Base-by-base conservation (phyloP, 495 filamentous ascomycete species). In the Penicillium pancosmium region DNA sequence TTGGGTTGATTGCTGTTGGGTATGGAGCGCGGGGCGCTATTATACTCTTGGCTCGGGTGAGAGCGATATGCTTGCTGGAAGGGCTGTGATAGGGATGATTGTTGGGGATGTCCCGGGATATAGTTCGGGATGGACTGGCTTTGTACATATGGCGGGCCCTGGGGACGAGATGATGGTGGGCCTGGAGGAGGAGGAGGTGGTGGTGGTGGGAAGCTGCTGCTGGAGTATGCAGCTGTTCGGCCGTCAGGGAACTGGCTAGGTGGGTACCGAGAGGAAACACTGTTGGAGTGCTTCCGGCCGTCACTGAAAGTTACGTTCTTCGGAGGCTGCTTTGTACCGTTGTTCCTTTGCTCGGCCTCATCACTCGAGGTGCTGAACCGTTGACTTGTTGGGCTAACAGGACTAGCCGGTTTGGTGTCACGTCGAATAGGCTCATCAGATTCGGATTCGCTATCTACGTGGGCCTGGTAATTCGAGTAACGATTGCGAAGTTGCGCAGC, bases 381-480 rank as follows among this genome's bases (percentile, higher is more conserved):
- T 1, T 46, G 21, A n/a, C 53, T 50, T 6, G 25, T 49, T 35
- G 57, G 16, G 21, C 50, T 43, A 52, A 35, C n/a, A 3, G 50
- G 7, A 10, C 41, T 41, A 19, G n/a, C 15, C 16, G 41, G 16
- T n/a, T n/a, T 16, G 13, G 41, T 3, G 35, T 51, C 7, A 27
- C 56, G 55, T 51, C 40, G 57, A 33, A 15, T 16, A 18, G 59
- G 54, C 16, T 64, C 61, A 27, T 65, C 60, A 2, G 66, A 57
- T 18, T 80, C 77, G 4, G 68, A 56, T 36, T 79, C 76, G 52
- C 68, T 76, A 59, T 78, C 75, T 10, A 80, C 75, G 8, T 62
- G 63, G 4, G 77, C 72, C 19, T 73, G 74, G 48, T 72, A 75
- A 15, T 58, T 56, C 2, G 76, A 73, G 27, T 75, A 77, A 35